Base-by-base conservation (phyloP, 1,284 basidiomycete genomes). In the Xerocomus cyaneibrunnescens region DNA sequence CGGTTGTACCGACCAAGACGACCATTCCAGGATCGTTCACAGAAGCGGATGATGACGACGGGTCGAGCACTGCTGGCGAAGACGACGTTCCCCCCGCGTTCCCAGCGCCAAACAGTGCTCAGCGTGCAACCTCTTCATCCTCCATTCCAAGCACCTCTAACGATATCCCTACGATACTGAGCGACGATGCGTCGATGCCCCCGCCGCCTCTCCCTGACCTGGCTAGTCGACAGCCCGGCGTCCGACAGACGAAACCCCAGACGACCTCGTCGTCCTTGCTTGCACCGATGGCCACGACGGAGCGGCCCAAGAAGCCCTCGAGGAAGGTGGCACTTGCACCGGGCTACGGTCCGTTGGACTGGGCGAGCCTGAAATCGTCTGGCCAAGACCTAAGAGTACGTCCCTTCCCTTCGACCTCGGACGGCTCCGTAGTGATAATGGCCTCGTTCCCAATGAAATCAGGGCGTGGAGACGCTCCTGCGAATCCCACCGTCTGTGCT, bases 301-400 rank as follows among this genome's bases (percentile, higher is more conserved):
- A 78, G 60, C 72, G 73, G 3, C 83, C 84, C 1, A 83, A 83
- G 64, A 85, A 82, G 61, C 57, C 56, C 34, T 69, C 68, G 21
- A 57, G 39, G 17, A 98, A 96, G 72, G 94, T 98, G 3, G 91
- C 86, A 1, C 79, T 99, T 0, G 86, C 88, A 12, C 96, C 96
- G 2, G 97, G 97, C 3, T 92, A 89, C 71, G 90, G 92, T 58
- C 86, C 94, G 19, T 72, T 99, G 19, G 97, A 99, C 72, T 99
- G 97, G 97, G 95, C 94, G 1, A 84, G 81, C 45, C 71, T 98
- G 52, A 93, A 92, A 65, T 74, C 81, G 5, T 92, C 87, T 7
- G 91, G 92, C 6, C 70, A 75, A 55, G 84, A 97, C 75, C 70
- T 96, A 19, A 72, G 91, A 52, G 92, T 92, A 58, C 28, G 50